Evolutionary conservation across 2,329 filamentous ascomycete species (phyloP).

Genomic region (Verticillium albo-atrum): DNA sequence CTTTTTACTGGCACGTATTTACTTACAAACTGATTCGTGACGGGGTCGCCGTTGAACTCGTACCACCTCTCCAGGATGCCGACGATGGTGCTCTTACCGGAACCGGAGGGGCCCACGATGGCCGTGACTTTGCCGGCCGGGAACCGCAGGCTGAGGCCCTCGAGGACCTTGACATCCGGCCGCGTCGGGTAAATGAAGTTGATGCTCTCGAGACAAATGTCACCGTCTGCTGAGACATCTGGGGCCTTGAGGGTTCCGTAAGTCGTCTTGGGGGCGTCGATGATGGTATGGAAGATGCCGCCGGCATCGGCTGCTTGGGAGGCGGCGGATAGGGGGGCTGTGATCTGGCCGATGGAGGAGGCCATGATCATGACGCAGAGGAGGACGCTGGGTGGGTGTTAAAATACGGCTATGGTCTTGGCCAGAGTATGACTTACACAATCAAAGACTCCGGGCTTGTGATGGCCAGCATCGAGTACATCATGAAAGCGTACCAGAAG

Average conservation of each 20-base stretch:
- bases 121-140: constrained; percentile 22
- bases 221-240: constrained; percentile 8
- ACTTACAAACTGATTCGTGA: background rate
- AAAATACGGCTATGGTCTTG: constrained; percentile 13
- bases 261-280: constrained; percentile 17
- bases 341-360: constrained; percentile 28
- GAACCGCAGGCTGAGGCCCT: constrained; percentile 20
- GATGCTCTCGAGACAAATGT: constrained; percentile 14
- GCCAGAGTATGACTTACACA: constrained; percentile 7
- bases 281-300: constrained; percentile 22
- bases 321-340: constrained; percentile 31
- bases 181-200: constrained; percentile 22
- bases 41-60: constrained; percentile 1
- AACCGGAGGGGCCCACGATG: constrained; percentile 38
- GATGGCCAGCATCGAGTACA: constrained; percentile 12
- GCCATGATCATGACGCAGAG: constrained; percentile 34
- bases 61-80: constrained; percentile 37
- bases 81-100: constrained; percentile 39
- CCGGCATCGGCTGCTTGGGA: constrained; percentile 22
- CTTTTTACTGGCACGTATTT: background rate
- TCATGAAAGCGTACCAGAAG: constrained; percentile 35
- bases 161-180: constrained; percentile 26
- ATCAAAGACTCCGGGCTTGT: constrained; percentile 14
- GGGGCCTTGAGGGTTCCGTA: constrained; percentile 16
- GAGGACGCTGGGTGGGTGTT: constrained; percentile 21